Percentiles rank a stretch among this genome's conserved stretches.
These are phyloP conservation scores for Prunus yedoensis DNA, from an alignment of 331 rosid species.

Conservation along the genomic window DNA sequence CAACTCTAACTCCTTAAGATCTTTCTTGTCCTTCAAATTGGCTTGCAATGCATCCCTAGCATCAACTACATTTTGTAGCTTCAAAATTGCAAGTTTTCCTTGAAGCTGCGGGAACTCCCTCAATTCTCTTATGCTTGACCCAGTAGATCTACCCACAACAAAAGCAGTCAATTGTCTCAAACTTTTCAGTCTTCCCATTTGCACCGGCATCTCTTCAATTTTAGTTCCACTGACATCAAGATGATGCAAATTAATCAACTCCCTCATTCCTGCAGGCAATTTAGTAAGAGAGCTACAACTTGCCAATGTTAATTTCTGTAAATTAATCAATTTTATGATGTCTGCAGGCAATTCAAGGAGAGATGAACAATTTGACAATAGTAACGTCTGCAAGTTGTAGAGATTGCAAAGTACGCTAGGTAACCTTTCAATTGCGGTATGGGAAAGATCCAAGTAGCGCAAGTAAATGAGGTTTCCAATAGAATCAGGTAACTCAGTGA, in stretches of 20 bases:
- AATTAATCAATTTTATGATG: too few species aligned
- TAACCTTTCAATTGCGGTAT: background rate
- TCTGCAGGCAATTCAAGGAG: background rate
- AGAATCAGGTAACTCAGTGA: background rate
- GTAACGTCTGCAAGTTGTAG: background rate
- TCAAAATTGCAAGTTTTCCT: background rate
- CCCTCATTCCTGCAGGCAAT: accelerated
- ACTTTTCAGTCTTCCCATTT: background rate
- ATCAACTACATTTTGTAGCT: background rate
- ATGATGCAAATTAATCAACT: background rate
- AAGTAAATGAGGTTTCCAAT: background rate
- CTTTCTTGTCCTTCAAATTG: background rate
- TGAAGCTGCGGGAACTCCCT: background rate
- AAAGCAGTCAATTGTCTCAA: background rate
- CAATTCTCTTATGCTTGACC: background rate
- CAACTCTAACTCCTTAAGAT: slow-evolving; percentile 1
- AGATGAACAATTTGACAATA: background rate
- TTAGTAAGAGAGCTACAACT: too few species aligned
- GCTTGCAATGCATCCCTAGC: background rate
- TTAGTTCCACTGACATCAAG: background rate
- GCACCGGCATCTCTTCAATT: background rate
- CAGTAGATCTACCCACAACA: background rate
- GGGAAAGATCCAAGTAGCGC: background rate
- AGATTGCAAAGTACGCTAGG: background rate
- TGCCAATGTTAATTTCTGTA: too few species aligned